Evolutionary conservation across 2,329 filamentous ascomycete species (phyloP).

Genomic region (Onygenales sp.): DNA sequence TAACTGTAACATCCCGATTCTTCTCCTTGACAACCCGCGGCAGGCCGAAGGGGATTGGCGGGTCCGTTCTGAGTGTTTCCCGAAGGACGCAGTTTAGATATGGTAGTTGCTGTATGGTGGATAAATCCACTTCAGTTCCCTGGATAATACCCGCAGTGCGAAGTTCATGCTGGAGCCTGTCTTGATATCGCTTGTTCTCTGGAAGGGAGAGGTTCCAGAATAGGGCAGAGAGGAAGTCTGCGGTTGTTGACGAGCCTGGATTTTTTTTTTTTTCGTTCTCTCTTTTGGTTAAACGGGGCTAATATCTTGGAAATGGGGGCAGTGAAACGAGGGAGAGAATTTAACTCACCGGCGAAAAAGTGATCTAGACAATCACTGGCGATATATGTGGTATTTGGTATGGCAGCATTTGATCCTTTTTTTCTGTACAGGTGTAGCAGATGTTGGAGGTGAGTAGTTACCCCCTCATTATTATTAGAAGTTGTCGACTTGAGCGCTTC

Average conservation of each 20-base stretch:
- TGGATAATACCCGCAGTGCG: slow-evolving; percentile 3
- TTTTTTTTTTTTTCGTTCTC: neutral
- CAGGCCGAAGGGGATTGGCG: slow-evolving; percentile 31
- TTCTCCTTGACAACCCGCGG: slow-evolving; percentile 23
- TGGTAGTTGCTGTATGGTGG: slow-evolving; percentile 7
- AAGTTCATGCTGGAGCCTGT: slow-evolving; percentile 11
- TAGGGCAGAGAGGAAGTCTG: slow-evolving; percentile 10
- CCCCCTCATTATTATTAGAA: neutral
- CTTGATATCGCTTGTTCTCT: slow-evolving; percentile 9
- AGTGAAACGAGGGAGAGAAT: neutral
- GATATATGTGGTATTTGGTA: slow-evolving; percentile 10
- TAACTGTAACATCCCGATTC: slow-evolving; percentile 7
- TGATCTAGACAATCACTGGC: slow-evolving; percentile 13
- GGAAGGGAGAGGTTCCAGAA: slow-evolving; percentile 12
- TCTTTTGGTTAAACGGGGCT: no score
- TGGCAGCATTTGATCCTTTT: slow-evolving; percentile 6
- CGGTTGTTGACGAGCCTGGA: slow-evolving; percentile 8
- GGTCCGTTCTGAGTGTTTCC: slow-evolving; percentile 34
- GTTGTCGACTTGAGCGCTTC: neutral
- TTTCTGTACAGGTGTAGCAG: slow-evolving; percentile 7
- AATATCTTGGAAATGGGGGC: neutral
- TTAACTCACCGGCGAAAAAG: slow-evolving; percentile 10
- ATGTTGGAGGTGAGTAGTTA: slow-evolving; percentile 9
- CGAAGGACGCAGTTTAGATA: slow-evolving; percentile 34
- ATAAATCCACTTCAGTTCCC: slow-evolving; percentile 1